A percentile compares a stretch with the other conserved stretches of the same genome.
These are phyloP conservation scores for Corylus americana DNA, from an alignment of 306 rosid species.

Conservation along the genomic window DNA sequence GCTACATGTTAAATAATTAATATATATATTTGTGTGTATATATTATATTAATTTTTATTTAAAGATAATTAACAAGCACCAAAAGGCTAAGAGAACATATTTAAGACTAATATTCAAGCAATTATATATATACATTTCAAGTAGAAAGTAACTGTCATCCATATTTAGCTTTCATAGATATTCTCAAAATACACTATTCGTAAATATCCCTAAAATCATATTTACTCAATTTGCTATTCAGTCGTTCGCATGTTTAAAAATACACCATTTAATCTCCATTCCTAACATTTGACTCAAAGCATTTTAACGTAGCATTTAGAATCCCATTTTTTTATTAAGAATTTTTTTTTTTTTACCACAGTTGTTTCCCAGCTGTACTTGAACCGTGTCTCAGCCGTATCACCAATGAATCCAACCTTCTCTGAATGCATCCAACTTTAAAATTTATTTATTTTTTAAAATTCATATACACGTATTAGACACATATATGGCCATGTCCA, in stretches of 20 bases:
- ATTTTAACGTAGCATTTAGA: background rate
- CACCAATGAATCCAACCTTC: background rate
- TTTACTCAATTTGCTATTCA: too few species aligned
- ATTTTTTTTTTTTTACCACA: background rate
- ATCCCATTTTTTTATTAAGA: background rate
- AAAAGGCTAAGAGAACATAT: too few species aligned
- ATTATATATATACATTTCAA: background rate
- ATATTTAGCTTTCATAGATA: background rate
- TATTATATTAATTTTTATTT: too few species aligned
- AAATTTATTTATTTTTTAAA: background rate
- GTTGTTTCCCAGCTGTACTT: background rate
- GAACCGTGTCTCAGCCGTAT: background rate
- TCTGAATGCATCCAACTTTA: background rate
- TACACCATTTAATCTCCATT: background rate
- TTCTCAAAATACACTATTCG: background rate
- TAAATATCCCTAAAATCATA: background rate
- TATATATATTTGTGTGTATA: too few species aligned
- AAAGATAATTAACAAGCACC: background rate
- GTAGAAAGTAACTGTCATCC: background rate
- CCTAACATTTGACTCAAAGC: background rate
- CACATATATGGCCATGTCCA: background rate
- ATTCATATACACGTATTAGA: background rate
- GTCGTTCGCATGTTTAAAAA: too few species aligned
- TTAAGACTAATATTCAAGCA: background rate
- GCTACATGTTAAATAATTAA: background rate